phyloP scores from a whole-genome alignment of 2,329 filamentous ascomycete species.

The Fusarium sp. region DNA sequence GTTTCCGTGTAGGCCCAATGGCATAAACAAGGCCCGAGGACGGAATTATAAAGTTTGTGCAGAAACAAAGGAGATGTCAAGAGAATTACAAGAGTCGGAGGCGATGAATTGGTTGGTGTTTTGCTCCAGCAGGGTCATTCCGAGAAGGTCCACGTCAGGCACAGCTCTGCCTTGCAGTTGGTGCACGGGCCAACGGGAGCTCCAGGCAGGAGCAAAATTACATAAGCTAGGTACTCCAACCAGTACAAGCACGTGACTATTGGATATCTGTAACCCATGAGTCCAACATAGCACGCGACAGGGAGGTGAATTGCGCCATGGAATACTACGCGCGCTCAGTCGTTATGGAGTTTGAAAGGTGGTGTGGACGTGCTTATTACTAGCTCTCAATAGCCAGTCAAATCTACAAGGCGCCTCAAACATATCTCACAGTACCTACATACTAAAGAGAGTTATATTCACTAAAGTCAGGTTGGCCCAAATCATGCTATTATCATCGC shows the following conservation, averaged over 20 bases:
- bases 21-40: slow-evolving; percentile 35
- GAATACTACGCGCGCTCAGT: not conserved
- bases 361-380: not conserved
- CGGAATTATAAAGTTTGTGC: slow-evolving; percentile 11
- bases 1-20: slow-evolving; percentile 39
- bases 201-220: slow-evolving; percentile 41
- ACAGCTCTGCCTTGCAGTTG: slow-evolving; percentile 54
- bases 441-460: not conserved
- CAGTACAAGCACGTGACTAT: slow-evolving; percentile 14
- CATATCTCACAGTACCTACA: not conserved
- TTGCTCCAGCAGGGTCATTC: slow-evolving; percentile 47
- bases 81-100: slow-evolving; percentile 29
- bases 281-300: slow-evolving; percentile 9
- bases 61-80: slow-evolving; percentile 18
- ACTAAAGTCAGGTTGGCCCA: not conserved
- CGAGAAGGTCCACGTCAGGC: slow-evolving; percentile 60
- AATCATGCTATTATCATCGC: not conserved
- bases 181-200: slow-evolving; percentile 46
- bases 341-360: not conserved
- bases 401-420: not conserved
- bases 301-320: not conserved
- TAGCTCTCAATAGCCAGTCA: no score
- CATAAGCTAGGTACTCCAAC: slow-evolving; percentile 27
- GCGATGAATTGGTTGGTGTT: slow-evolving; percentile 44
- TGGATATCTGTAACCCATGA: not conserved